phyloP scores from a whole-genome alignment of 768 basidiomycete species.

The Infundibulicybe gibba region DNA sequence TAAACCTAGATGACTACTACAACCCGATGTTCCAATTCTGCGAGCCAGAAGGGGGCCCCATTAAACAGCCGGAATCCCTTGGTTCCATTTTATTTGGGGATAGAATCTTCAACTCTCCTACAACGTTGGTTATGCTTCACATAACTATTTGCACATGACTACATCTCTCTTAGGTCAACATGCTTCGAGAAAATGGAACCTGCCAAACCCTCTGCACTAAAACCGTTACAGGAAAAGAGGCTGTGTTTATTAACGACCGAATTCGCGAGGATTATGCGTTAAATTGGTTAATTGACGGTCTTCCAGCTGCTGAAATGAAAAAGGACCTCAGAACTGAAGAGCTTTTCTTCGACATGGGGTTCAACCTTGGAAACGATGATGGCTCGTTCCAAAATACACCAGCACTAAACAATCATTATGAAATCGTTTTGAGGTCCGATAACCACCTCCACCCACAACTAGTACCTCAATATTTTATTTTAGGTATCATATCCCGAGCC shows the following conservation, averaged over 20 bases:
- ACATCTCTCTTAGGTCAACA: constrained; percentile 58
- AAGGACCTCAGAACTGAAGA: constrained; percentile 75
- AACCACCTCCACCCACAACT: background rate
- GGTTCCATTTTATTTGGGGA: constrained; percentile 97
- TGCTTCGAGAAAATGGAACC: constrained; percentile 72
- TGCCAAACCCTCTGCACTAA: constrained; percentile 73
- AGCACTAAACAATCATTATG: constrained; percentile 90
- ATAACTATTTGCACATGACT: background rate
- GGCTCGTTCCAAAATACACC: constrained; percentile 53
- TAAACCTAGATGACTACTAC: constrained; percentile 83
- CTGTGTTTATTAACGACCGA: constrained; percentile 87
- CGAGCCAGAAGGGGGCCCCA: constrained; percentile 66
- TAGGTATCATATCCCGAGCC: constrained; percentile 78
- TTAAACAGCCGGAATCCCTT: constrained; percentile 77
- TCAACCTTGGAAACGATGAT: constrained; percentile 84
- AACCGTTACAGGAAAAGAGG: constrained; percentile 63
- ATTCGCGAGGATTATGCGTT: constrained; percentile 91
- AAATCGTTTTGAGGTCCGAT: constrained; percentile 72
- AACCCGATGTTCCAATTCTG: constrained; percentile 86
- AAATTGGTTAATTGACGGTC: constrained; percentile 93
- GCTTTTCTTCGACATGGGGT: constrained; percentile 89
- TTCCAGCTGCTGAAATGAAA: constrained; percentile 94
- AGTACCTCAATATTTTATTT: too few relatives aligned
- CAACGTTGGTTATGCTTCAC: constrained; percentile 47
- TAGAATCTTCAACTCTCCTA: constrained; percentile 91